Evolutionary conservation across 495 filamentous ascomycete genomes (phyloP), one percentile per base, ranked within the genome.

Genomic region (Trichoderma virens): DNA sequence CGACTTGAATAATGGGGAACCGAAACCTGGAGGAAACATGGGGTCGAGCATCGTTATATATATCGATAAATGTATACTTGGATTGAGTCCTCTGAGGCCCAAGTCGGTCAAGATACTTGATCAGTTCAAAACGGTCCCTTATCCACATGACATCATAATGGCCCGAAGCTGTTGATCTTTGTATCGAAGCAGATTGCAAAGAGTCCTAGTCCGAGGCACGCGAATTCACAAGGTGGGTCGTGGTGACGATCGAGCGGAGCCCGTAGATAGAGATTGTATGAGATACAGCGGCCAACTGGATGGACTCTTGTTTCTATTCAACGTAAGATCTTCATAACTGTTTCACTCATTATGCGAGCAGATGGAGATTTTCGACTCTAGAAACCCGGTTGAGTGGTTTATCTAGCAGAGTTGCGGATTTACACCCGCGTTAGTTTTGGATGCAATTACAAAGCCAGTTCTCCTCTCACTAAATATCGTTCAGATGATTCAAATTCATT

Each of bases 91-190:
- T n/a, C n/a, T n/a, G n/a, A n/a, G n/a, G n/a, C n/a, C n/a, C n/a
- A n/a, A 32, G 20, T 64, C 28, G 62, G 39, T 32, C 27, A 28
- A 20, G 25, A 56, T 56, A 8, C 51, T 56, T 13, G 51, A 30
- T 56, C 16, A 13, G 51, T 56, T 56, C 3, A 11, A 14, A 7
- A 56, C 18, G 9, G 43, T 23, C n/a, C 43, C 6, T 56, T 56
- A 27, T 56, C 51, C 51, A 56, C 51, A 56, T 56, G 51, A 56
- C 51, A 56, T 56, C 51, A 56, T 56, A 20, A 16, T 25, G 18
- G 51, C 23, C 23, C 27, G 25, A 4, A 4, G 16, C 16, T 14
- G 25, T 7, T 20, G 43, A 47, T 23, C 43, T 16, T 47, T 25
- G 25, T 27, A 18, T 56, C 30, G 51, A 30, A 5, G 16, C 23